Evolutionary conservation across 2,329 filamentous ascomycete genomes (phyloP).

Genomic region (Phymatotrichopsis omnivora): DNA sequence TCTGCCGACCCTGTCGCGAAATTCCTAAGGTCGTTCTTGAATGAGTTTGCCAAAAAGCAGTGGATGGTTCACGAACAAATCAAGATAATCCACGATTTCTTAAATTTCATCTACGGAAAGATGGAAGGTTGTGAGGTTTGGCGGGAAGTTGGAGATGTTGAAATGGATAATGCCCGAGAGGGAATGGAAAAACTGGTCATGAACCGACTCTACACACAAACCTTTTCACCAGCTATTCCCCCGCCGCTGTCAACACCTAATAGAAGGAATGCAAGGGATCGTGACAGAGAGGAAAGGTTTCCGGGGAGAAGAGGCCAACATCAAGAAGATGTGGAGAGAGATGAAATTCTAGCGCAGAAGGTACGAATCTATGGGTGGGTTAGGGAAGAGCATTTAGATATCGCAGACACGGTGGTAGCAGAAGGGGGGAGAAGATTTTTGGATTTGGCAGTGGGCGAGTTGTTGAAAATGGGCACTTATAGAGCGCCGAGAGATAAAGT

Average conservation of each 20-base stretch:
- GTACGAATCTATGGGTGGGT: slow-evolving; percentile 97
- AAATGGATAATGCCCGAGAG: slow-evolving; percentile 96
- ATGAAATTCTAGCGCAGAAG: slow-evolving; percentile 92
- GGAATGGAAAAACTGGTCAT: slow-evolving; percentile 99
- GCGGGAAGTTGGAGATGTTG: slow-evolving; percentile 87
- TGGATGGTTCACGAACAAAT: slow-evolving; percentile 99
- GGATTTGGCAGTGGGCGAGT: slow-evolving; percentile 64
- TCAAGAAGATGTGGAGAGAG: slow-evolving; percentile 93
- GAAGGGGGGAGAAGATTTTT: slow-evolving; percentile 84
- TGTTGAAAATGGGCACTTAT: slow-evolving; percentile 93
- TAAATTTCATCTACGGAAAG: slow-evolving; percentile 94
- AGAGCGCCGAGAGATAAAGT: slow-evolving; percentile 96
- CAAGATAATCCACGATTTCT: slow-evolving; percentile 94
- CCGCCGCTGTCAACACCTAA: slow-evolving; percentile 62
- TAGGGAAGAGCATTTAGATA: slow-evolving; percentile 84
- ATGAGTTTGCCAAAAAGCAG: slow-evolving; percentile 91
- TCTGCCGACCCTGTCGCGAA: slow-evolving; percentile 97
- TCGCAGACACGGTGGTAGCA: slow-evolving; percentile 56
- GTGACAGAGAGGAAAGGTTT: slow-evolving; percentile 42
- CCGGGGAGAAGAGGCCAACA: slow-evolving; percentile 75
- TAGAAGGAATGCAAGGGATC: slow-evolving; percentile 55
- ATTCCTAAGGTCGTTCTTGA: slow-evolving; percentile 86
- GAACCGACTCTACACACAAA: slow-evolving; percentile 92
- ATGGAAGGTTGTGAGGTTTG: slow-evolving; percentile 97
- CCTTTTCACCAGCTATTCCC: slow-evolving; percentile 88